phyloP scores from a whole-genome alignment of 202 grass and related monocot genomes.

The Panicum virgatum region DNA sequence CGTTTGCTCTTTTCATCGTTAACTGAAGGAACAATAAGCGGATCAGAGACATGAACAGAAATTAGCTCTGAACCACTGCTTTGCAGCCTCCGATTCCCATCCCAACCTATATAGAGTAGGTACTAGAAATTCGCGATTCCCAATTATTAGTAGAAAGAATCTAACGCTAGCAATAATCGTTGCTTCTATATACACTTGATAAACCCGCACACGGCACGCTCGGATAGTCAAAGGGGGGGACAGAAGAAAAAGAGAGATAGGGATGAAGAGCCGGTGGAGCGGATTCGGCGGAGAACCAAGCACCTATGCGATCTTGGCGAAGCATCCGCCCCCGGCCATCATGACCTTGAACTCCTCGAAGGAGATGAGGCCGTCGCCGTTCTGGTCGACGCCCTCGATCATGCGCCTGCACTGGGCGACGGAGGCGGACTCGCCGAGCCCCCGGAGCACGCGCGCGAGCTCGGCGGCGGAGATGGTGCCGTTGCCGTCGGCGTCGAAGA shows the following conservation, averaged over 20 bases:
- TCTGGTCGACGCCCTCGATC: slow-evolving; percentile 94
- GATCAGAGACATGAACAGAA: neutral
- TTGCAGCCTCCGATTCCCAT: slow-evolving; percentile 5
- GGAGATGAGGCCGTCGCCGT: slow-evolving; percentile 79
- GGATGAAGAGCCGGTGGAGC: neutral
- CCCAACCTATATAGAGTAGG: neutral
- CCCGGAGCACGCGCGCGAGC: slow-evolving; percentile 66
- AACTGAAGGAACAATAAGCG: slow-evolving; percentile 2
- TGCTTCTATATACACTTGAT: slow-evolving; percentile 46
- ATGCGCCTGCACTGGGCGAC: slow-evolving; percentile 83
- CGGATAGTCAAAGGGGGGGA: neutral
- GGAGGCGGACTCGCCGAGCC: slow-evolving; percentile 78
- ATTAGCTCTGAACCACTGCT: slow-evolving; percentile 2
- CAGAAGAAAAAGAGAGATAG: neutral
- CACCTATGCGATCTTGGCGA: slow-evolving; percentile 45
- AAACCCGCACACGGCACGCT: neutral
- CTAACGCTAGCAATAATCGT: slow-evolving; percentile 9
- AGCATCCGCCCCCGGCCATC: slow-evolving; percentile 62
- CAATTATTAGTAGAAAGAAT: slow-evolving; percentile 37
- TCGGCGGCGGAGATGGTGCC: slow-evolving; percentile 87
- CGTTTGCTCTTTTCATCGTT: neutral
- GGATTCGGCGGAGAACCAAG: neutral
- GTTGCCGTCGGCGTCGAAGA: slow-evolving; percentile 83
- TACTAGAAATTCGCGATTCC: neutral
- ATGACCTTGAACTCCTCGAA: slow-evolving; percentile 98